Base-by-base conservation (phyloP, 2,329 filamentous ascomycete genomes). In the Neofusicoccum ribis region DNA sequence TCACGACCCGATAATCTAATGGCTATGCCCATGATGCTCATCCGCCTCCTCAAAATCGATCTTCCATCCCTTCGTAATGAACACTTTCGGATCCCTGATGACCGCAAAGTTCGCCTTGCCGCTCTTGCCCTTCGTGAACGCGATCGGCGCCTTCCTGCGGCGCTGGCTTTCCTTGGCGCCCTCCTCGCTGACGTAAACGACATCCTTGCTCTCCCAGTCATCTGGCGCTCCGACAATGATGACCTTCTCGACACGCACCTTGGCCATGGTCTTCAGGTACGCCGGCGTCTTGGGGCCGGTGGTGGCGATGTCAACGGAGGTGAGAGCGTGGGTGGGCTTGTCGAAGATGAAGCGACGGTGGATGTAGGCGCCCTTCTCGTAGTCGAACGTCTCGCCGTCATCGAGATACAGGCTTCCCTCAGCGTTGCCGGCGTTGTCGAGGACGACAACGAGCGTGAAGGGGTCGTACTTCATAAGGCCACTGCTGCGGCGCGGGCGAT, bases 391-490 rank as follows among this genome's bases (percentile, higher is more conserved):
- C 78, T 98, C 93, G 54, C 95, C 95, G 70, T 99, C 95, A 73
- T 99, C 95, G 36, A 92, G 83, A 73, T 99, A 99, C 7, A 99
- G 81, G 56, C 91, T 89, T 34, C 95, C 95, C 54, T 89, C 86
- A 0, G 94, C 92, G 71, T 89, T 86, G 62, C 90, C 88, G 37
- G 86, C 83, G 69, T 87, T 86, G 70, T 86, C 83, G 15, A 96
- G 82, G 0, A 87, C 86, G 2, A 98, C 83, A 2, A 99, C 89
- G 1, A 99, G 86, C 0, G 95, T 99, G 81, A 97, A 97, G 46
- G 96, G 93, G 76, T 99, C 95, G 78, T 89, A 96, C 72, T 88
- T 90, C 95, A 98, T 98, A 51, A 97, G 83, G 20, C 91, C 89
- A 65, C 88, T 91, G 65, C 92, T 96, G 67, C 94, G 88, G 64